These are phyloP conservation scores for Eremomyces bilateralis DNA, from an alignment of 495 filamentous ascomycete species.

Conservation along the genomic window DNA sequence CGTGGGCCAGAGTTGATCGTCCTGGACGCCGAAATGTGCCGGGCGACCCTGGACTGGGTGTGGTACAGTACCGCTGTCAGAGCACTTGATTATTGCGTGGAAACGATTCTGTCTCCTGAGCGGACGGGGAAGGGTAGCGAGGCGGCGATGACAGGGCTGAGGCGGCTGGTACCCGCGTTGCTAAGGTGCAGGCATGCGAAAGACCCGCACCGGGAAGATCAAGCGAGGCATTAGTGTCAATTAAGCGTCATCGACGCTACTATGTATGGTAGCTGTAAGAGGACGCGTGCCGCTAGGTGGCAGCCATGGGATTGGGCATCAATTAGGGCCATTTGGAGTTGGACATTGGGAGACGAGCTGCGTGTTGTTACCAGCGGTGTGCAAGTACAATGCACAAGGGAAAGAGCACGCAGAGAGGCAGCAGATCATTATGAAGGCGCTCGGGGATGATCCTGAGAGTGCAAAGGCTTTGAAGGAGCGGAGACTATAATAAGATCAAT, in stretches of 20 bases:
- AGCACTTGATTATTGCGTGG: slow-evolving; percentile 43
- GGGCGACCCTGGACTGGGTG: slow-evolving; percentile 32
- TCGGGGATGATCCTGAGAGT: slow-evolving; percentile 27
- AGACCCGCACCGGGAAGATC: too few species aligned
- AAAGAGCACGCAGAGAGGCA: slow-evolving; percentile 28
- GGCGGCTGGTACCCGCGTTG: slow-evolving; percentile 28
- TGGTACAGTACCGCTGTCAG: slow-evolving; percentile 42
- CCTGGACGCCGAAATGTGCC: slow-evolving; percentile 31
- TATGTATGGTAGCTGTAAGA: slow-evolving; percentile 30
- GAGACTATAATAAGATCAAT: slow-evolving; percentile 16
- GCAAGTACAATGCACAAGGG: slow-evolving; percentile 33
- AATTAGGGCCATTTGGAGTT: slow-evolving; percentile 41
- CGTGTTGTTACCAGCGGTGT: slow-evolving; percentile 37
- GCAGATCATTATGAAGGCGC: slow-evolving; percentile 22
- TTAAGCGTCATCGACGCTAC: slow-evolving; percentile 32
- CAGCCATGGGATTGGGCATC: slow-evolving; percentile 46
- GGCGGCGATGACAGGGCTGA: slow-evolving; percentile 23
- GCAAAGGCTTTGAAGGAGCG: slow-evolving; percentile 20
- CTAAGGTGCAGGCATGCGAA: slow-evolving; percentile 26
- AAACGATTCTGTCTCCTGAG: slow-evolving; percentile 28
- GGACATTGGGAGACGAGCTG: slow-evolving; percentile 46
- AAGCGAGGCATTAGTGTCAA: slow-evolving; percentile 29
- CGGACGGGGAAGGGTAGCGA: slow-evolving; percentile 22
- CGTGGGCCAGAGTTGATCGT: slow-evolving; percentile 31
- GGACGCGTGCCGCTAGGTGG: slow-evolving; percentile 31